Conservation (phyloP, 1,139 yeast species). For the Geotrichum siamense region DNA sequence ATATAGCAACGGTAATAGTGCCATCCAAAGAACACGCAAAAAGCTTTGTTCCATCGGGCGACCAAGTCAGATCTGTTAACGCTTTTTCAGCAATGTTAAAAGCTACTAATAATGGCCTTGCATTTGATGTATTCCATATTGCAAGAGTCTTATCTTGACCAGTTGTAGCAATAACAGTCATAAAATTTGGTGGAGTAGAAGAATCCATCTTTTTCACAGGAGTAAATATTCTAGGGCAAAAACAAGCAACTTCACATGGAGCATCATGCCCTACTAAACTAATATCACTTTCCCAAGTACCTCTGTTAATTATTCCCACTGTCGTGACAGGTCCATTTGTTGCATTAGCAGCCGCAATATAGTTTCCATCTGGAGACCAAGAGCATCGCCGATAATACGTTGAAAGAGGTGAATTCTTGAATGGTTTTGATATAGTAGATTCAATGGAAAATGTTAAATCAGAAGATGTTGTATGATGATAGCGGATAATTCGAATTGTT, state of each 20-base stretch:
- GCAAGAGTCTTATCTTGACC: conserved; percentile 78
- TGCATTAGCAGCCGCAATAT: conserved; percentile 93
- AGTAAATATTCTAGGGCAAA: conserved; percentile 67
- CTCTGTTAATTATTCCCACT: conserved; percentile 80
- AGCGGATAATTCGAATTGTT: conserved; percentile 78
- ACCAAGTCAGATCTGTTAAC: conserved; percentile 75
- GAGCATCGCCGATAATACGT: conserved; percentile 88
- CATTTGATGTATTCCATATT: conserved; percentile 76
- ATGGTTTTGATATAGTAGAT: conserved; percentile 75
- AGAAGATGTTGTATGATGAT: conserved; percentile 41
- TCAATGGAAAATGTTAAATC: conserved; percentile 76
- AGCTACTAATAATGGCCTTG: conserved; percentile 67
- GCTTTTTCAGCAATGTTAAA: conserved; percentile 55
- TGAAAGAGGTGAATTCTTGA: conserved; percentile 80
- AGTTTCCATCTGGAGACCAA: conserved; percentile 98
- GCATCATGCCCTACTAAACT: conserved; percentile 93
- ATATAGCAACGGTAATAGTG: conserved; percentile 60
- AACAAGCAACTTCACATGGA: conserved; percentile 90
- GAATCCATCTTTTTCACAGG: conserved; percentile 17
- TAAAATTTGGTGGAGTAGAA: conserved; percentile 27
- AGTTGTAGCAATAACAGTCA: conserved; percentile 74
- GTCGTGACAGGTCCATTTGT: conserved; percentile 94
- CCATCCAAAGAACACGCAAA: conserved; percentile 84
- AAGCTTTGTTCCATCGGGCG: conserved; percentile 65
- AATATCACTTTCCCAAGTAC: conserved; percentile 85